Evolutionary conservation across 1,284 basidiomycete species (phyloP).

Genomic region (Apiotrichum sp.): DNA sequence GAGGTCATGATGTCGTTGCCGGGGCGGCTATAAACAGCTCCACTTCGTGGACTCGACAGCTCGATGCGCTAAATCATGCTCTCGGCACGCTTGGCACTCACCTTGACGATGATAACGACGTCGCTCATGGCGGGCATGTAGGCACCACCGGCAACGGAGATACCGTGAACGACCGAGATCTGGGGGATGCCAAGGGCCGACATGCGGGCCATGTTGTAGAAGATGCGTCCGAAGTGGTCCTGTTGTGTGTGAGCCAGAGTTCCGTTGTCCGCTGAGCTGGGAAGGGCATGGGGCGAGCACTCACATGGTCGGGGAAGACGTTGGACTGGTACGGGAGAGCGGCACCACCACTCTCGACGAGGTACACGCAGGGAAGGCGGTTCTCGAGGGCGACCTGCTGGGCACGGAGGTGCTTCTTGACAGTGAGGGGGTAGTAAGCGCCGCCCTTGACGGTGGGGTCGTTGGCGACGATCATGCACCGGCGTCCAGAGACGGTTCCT

Average conservation of each 20-base stretch:
- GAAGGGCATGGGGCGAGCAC: neutral
- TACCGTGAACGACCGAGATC: slow-evolving; percentile 87
- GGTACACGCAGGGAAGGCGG: slow-evolving; percentile 82
- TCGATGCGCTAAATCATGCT: too few relatives aligned
- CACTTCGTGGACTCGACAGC: too few relatives aligned
- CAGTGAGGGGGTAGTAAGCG: slow-evolving; percentile 85
- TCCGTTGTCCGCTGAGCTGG: too few relatives aligned
- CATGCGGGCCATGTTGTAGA: slow-evolving; percentile 89
- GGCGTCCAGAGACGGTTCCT: slow-evolving; percentile 61
- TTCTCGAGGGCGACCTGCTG: slow-evolving; percentile 90
- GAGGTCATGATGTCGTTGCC: neutral
- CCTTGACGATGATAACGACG: slow-evolving; percentile 80
- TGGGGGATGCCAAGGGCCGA: slow-evolving; percentile 85
- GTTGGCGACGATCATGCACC: slow-evolving; percentile 86
- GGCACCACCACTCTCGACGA: slow-evolving; percentile 65
- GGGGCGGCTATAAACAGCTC: too few relatives aligned
- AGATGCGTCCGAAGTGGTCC: slow-evolving; percentile 92
- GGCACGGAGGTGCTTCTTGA: slow-evolving; percentile 91
- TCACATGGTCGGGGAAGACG: slow-evolving; percentile 50
- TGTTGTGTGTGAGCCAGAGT: neutral
- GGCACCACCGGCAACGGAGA: slow-evolving; percentile 69
- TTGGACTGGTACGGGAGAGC: slow-evolving; percentile 88
- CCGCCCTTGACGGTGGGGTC: slow-evolving; percentile 92
- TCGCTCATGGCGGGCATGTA: slow-evolving; percentile 97
- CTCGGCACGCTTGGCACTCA: neutral